phyloP scores from a whole-genome alignment of 768 basidiomycete genomes.

The Lentinula detonsa region DNA sequence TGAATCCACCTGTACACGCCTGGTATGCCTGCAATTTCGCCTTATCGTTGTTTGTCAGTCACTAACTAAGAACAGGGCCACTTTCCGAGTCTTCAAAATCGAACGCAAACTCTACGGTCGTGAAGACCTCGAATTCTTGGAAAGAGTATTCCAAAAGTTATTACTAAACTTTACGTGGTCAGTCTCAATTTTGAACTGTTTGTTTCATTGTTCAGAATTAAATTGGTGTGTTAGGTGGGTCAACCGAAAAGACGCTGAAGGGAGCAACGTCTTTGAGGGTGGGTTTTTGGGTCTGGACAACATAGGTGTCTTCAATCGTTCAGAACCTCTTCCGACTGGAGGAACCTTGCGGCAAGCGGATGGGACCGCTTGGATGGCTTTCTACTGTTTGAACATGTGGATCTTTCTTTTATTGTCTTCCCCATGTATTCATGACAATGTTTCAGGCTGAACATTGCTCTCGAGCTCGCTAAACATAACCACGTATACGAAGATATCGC shows the following conservation, averaged over 20 bases:
- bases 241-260: constrained; percentile 92
- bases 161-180: constrained; percentile 96
- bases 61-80: constrained; percentile 53
- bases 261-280: constrained; percentile 96
- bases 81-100: constrained; percentile 98
- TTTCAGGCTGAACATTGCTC: constrained; percentile 89
- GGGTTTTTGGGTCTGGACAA: constrained; percentile 98
- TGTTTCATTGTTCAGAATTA: not conserved
- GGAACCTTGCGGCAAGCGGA: constrained; percentile 94
- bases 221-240: constrained; percentile 68
- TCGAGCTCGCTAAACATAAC: constrained; percentile 97
- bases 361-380: constrained; percentile 99
- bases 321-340: constrained; percentile 93
- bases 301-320: constrained; percentile 96
- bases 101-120: constrained; percentile 91
- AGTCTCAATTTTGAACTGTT: constrained; percentile 9
- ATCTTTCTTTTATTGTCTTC: not conserved
- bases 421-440: not conserved
- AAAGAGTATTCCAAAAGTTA: constrained; percentile 97
- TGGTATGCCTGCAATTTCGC: constrained; percentile 47
- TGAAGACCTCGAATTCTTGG: constrained; percentile 89
- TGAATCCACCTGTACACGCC: constrained; percentile 98
- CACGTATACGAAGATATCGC: constrained; percentile 98
- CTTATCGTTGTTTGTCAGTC: not conserved
- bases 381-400: constrained; percentile 95